Conservation (phyloP, 148 eudicot species). For the Fagopyrum tataricum region DNA sequence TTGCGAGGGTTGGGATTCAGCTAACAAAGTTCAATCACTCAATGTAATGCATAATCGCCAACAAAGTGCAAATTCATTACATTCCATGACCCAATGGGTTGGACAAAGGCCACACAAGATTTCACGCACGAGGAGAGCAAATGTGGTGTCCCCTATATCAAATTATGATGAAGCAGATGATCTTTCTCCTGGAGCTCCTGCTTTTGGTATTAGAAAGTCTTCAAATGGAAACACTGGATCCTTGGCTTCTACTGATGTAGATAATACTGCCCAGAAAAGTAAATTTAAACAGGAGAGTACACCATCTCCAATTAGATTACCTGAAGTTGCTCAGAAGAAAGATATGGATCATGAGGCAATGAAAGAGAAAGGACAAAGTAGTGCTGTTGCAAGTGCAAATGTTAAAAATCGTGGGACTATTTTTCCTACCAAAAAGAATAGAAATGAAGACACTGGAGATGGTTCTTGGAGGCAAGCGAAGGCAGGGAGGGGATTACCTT, state of each 20-base stretch:
- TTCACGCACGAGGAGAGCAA: slow-evolving; percentile 44
- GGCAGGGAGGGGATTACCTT: slow-evolving; percentile 30
- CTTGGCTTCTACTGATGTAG: slow-evolving; percentile 21
- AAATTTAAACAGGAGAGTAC: slow-evolving; percentile 29
- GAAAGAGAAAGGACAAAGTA: slow-evolving; percentile 32
- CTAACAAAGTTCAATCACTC: slow-evolving; percentile 25
- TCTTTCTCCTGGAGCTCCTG: slow-evolving; percentile 26
- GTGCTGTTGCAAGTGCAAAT: slow-evolving; percentile 21
- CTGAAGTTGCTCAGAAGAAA: slow-evolving; percentile 31
- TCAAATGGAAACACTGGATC: slow-evolving; percentile 20
- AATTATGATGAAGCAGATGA: slow-evolving; percentile 31
- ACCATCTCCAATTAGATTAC: slow-evolving; percentile 28
- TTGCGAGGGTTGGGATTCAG: slow-evolving; percentile 33
- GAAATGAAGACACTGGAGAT: slow-evolving; percentile 29
- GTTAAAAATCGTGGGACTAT: slow-evolving; percentile 29
- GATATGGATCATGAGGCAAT: slow-evolving; percentile 17
- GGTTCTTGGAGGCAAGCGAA: slow-evolving; percentile 33
- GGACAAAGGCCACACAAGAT: slow-evolving; percentile 44
- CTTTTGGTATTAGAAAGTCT: slow-evolving; percentile 18
- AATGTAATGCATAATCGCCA: slow-evolving; percentile 24
- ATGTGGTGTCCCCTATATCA: slow-evolving; percentile 35
- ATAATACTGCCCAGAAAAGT: slow-evolving; percentile 17
- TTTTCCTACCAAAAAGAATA: slow-evolving; percentile 35
- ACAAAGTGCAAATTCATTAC: slow-evolving; percentile 26
- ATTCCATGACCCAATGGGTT: slow-evolving; percentile 37